These are phyloP conservation scores for Sanghuangporus weigelae DNA, from an alignment of 1,284 basidiomycete species.

Conservation along the genomic window DNA sequence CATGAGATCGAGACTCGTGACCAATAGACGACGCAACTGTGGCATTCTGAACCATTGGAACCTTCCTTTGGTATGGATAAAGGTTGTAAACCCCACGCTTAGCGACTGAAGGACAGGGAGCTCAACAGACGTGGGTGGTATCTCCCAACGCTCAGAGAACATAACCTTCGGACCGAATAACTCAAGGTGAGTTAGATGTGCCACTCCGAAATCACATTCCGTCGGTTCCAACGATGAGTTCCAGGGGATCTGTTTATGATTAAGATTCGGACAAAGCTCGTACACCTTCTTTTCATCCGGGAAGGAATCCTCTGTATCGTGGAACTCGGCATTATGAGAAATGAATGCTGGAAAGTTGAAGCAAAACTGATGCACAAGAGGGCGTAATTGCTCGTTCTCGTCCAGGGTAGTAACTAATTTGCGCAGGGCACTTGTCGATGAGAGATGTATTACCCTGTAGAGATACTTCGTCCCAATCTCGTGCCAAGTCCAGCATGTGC, in stretches of 20 bases:
- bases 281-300: too few species aligned
- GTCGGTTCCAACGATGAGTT: neutral
- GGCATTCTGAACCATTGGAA: constrained; percentile 2
- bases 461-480: neutral
- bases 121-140: neutral
- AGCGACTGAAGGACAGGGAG: neutral
- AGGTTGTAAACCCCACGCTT: neutral
- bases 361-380: neutral
- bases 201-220: neutral
- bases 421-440: neutral
- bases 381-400: neutral
- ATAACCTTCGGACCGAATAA: neutral
- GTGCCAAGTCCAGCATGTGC: neutral
- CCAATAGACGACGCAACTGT: neutral
- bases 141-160: neutral
- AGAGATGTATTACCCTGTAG: neutral
- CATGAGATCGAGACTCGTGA: neutral
- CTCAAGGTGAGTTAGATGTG: constrained; percentile 1
- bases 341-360: neutral
- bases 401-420: neutral
- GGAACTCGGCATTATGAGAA: neutral
- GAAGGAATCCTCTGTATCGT: neutral
- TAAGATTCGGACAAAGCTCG: too few species aligned
- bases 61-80: neutral
- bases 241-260: neutral